phyloP scores from a whole-genome alignment of 2,329 filamentous ascomycete genomes.

The Aspergillus brasiliensis region DNA sequence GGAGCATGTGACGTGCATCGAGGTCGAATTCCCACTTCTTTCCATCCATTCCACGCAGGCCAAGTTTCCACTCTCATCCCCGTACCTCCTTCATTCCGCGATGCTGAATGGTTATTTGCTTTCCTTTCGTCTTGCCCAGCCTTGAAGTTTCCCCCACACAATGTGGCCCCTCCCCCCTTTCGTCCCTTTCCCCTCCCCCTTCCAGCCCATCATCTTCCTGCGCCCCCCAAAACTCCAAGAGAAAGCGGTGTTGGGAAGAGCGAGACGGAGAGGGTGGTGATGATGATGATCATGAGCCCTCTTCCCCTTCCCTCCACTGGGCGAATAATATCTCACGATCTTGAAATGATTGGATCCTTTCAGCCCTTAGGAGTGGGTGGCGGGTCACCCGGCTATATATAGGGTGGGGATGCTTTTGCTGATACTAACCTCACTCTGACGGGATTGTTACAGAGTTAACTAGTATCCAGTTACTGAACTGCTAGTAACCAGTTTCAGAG shows the following conservation, averaged over 20 bases:
- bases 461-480: background rate
- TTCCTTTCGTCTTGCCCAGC: background rate
- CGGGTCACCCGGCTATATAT: background rate
- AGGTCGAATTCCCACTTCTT: background rate
- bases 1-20: background rate
- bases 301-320: background rate
- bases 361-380: background rate
- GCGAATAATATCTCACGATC: background rate
- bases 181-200: background rate
- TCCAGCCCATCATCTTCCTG: background rate
- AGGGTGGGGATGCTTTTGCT: background rate
- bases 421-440: background rate
- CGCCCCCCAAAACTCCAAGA: too few relatives aligned
- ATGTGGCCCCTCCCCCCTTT: background rate
- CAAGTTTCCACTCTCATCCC: background rate
- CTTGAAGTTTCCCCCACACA: background rate
- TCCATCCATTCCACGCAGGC: background rate
- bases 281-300: background rate
- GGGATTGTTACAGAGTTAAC: background rate
- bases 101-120: background rate
- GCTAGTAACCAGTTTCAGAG: too few relatives aligned
- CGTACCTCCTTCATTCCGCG: too few relatives aligned
- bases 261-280: background rate
- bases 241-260: background rate
- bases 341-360: background rate